A percentile compares a stretch with the other conserved stretches of the same genome.
These are phyloP conservation scores for Aspergillus sergii DNA, from an alignment of 2,329 filamentous ascomycete genomes.

Conservation along the genomic window DNA sequence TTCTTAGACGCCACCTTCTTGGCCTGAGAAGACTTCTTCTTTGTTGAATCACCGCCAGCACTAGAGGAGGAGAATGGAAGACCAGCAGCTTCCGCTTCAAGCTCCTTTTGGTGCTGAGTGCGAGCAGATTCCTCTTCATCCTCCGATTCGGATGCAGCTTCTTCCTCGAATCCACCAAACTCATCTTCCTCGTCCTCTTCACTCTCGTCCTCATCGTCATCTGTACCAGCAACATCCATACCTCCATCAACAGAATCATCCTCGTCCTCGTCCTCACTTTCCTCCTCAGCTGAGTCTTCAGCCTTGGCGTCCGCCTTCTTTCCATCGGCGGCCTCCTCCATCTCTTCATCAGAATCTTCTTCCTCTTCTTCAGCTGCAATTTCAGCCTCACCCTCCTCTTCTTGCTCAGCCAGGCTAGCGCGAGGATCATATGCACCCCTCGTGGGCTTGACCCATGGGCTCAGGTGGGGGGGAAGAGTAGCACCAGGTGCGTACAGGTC, in stretches of 20 bases:
- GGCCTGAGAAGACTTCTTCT: conserved; percentile 69
- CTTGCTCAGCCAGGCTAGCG: conserved; percentile 80
- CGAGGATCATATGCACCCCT: conserved; percentile 92
- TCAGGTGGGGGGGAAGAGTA: conserved; percentile 88
- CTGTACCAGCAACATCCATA: conserved; percentile 54
- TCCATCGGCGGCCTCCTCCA: conserved; percentile 35
- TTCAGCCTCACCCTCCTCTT: conserved; percentile 82
- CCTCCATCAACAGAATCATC: conserved; percentile 45
- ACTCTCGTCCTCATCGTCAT: conserved; percentile 51
- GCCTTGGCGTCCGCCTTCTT: conserved; percentile 22
- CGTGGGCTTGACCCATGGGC: conserved; percentile 87
- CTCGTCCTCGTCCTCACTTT: conserved; percentile 48
- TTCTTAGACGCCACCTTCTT: conserved; percentile 69
- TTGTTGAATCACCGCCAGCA: conserved; percentile 61
- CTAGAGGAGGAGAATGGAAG: conserved; percentile 50
- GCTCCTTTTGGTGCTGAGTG: conserved; percentile 78
- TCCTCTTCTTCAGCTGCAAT: conserved; percentile 65
- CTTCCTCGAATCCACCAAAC: conserved; percentile 56
- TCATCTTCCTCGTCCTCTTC: conserved; percentile 48
- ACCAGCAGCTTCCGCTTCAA: conserved; percentile 88
- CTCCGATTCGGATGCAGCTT: conserved; percentile 50
- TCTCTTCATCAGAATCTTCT: conserved; percentile 47
- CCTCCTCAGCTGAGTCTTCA: conserved; percentile 44
- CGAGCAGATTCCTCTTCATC: conserved; percentile 65
- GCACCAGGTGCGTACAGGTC: conserved; percentile 90